phyloP scores from a whole-genome alignment of 2,329 filamentous ascomycete species.

The Exophiala spinifera region DNA sequence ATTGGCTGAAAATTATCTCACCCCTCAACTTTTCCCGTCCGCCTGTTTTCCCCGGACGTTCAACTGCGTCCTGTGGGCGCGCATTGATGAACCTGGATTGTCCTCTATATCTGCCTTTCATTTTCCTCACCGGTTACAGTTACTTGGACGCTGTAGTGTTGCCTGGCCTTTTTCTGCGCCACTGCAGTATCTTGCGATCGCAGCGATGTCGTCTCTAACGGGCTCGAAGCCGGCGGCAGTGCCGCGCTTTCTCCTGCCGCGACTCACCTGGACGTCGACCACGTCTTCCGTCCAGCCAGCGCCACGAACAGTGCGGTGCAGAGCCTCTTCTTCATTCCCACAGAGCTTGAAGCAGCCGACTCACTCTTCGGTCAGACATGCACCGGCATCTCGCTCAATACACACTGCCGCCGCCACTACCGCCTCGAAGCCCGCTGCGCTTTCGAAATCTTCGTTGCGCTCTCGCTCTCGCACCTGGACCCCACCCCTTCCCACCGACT shows the following conservation, averaged over 20 bases:
- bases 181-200: too few species aligned
- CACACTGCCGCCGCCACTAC: conserved; percentile 3
- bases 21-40: background rate
- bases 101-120: too few species aligned
- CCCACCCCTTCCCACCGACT: conserved; percentile 14
- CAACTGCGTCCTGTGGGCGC: too few species aligned
- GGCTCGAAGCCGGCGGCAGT: background rate
- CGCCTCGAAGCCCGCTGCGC: background rate
- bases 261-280: conserved; percentile 15
- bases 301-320: conserved; percentile 9
- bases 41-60: background rate
- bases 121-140: too few species aligned
- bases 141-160: too few species aligned
- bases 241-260: background rate
- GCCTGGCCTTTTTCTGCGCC: too few species aligned
- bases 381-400: conserved; percentile 13
- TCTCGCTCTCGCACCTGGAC: conserved; percentile 9
- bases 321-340: conserved; percentile 3
- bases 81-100: too few species aligned
- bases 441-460: conserved; percentile 4
- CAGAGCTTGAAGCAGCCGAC: conserved; percentile 1
- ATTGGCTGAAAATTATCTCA: background rate
- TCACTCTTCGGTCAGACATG: conserved; percentile 11
- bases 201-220: background rate
- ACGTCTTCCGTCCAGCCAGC: conserved; percentile 13